A percentile compares a stretch with the other conserved stretches of the same genome.
Evolutionary conservation across 2,329 filamentous ascomycete genomes (phyloP).

Genomic region (Coleophoma cylindrospora): DNA sequence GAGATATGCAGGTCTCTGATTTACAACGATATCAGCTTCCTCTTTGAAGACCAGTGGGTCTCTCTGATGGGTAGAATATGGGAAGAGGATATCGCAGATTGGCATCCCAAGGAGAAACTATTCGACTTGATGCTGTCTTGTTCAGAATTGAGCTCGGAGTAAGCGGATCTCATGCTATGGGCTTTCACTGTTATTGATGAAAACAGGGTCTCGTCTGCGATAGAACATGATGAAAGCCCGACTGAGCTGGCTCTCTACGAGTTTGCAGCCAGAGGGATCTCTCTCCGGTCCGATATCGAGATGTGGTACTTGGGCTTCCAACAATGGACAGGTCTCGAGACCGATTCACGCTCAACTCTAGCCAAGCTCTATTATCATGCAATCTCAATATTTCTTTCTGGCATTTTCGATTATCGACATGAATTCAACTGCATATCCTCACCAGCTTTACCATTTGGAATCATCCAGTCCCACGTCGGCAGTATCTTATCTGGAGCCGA

Average conservation of each 20-base stretch:
- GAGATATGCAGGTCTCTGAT: slow-evolving; percentile 17
- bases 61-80: slow-evolving; percentile 9
- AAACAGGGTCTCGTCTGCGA: not conserved
- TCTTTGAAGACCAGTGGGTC: slow-evolving; percentile 8
- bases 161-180: not conserved
- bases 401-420: slow-evolving; percentile 13
- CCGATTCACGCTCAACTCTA: slow-evolving; percentile 1
- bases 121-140: slow-evolving; percentile 14
- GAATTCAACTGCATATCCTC: slow-evolving; percentile 6
- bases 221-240: not conserved
- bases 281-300: slow-evolving; percentile 5
- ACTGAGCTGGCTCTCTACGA: not conserved
- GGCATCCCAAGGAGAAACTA: slow-evolving; percentile 17
- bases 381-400: slow-evolving; percentile 17
- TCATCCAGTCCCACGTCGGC: slow-evolving; percentile 10
- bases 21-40: slow-evolving; percentile 12
- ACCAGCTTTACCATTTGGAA: slow-evolving; percentile 1
- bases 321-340: not conserved
- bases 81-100: not conserved
- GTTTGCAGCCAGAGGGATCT: slow-evolving; percentile 8
- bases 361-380: slow-evolving; percentile 14
- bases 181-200: not conserved
- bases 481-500: slow-evolving; percentile 7
- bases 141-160: slow-evolving; percentile 7
- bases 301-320: slow-evolving; percentile 6